Conservation (phyloP, 2,329 filamentous ascomycete species). For the Ophiostoma novo-ulmi region DNA sequence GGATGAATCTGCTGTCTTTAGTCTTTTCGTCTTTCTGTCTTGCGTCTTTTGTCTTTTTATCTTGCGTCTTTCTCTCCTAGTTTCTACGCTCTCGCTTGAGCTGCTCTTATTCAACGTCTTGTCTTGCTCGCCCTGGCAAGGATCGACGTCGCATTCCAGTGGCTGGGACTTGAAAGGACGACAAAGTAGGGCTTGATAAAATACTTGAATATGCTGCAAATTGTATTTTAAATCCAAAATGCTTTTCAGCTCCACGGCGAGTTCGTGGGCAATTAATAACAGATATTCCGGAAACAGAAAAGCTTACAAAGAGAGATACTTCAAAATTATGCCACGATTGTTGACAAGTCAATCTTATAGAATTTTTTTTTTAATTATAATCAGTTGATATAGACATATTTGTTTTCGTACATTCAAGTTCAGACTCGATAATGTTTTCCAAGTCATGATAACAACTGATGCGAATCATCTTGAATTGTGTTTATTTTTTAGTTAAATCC, state of each 20-base stretch:
- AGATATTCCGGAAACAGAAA: background rate
- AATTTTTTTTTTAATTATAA: no score
- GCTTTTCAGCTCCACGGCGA: no score
- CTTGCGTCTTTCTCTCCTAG: background rate
- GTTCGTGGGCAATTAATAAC: background rate
- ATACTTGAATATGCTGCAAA: background rate
- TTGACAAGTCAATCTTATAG: background rate
- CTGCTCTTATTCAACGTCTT: background rate
- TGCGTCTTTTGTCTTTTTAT: background rate
- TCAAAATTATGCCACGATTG: background rate
- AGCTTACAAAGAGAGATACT: background rate
- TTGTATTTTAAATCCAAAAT: no score
- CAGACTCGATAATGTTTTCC: no score
- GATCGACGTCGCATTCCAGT: constrained; percentile 3
- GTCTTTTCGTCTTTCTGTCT: background rate
- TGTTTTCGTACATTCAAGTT: no score
- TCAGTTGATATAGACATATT: no score
- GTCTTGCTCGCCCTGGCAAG: constrained; percentile 7
- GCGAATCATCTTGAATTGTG: no score
- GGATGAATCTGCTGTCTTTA: background rate
- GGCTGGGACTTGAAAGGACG: background rate
- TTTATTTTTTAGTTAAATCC: no score
- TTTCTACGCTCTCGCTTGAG: no score
- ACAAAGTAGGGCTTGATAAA: background rate
- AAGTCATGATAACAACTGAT: no score